Base-by-base conservation (phyloP, 768 basidiomycete species). In the Serendipita sp. region DNA sequence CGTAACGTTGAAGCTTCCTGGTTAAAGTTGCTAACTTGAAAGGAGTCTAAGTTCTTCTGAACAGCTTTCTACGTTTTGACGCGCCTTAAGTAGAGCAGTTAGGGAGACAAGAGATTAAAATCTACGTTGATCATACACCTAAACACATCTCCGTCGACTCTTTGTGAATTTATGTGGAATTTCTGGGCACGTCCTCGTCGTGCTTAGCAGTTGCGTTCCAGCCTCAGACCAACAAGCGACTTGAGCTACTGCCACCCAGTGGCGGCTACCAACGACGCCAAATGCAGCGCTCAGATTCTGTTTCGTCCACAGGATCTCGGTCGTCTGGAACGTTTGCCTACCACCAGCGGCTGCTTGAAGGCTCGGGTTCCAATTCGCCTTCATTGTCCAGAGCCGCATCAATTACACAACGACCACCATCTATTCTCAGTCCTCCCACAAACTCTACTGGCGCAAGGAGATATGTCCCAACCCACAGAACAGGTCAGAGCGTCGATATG, bases 201-300 rank as follows among this genome's bases (percentile, higher is more conserved):
- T 40, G 6, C 37, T 40, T 40, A 5, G 13, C 37, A 40, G 37
- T 6, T 18, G 48, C 8, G 8, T 16, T 31, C 48, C 48, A 50
- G 48, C 48, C 48, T 50, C 48, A 18, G 8, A 8, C 48, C n/a
- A 5, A 18, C 18, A 18, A 16, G 29, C 1, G 29, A 50, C 48
- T 50, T 50, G 48, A 40, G 8, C 48, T 50, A 31, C 48, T 50
- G 48, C 48, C 48, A 40, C 37, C n/a, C 48, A 1, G 48, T 50
- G 48, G 48, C 48, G n/a, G 48, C 5, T 18, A 50, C 55, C 37
- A 34, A 60, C 23, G 27, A 60, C 55, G 55, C 55, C 18, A 23
- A 50, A 50, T 60, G 23, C 55, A 60, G 34, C 55, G 55, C 4
- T 60, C 55, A 60, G 55, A 60, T 34, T 60, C 55, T 16, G 55